Base-by-base conservation (phyloP, 83 land plant genomes). In the Diphasiastrum complanatum region DNA sequence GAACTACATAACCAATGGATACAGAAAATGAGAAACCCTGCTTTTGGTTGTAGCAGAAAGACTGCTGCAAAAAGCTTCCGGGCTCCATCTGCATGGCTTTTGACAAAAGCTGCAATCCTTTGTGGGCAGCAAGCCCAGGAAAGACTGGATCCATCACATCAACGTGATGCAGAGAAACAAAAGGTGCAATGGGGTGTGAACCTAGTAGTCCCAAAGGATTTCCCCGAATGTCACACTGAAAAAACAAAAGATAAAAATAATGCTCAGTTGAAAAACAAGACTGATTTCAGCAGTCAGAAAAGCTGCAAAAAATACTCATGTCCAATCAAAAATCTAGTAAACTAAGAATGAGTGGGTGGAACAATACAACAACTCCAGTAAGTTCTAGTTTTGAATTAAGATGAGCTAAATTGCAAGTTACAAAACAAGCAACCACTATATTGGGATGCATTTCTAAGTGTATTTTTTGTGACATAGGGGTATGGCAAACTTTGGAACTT, bases 131-230 rank as follows among this genome's bases (percentile, higher is more conserved):
- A 28, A 22, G 58, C n/a, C 16, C 6, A 6, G 58, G 58, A n/a
- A 54, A 54, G 5, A 28, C 29, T 6, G 58, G 58, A 54, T 54
- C 58, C 58, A 54, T 26, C 4, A 25, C 58, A 25, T 54, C 58
- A 54, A 54, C 5, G 33, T 54, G 58, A 28, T 54, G 58, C 58
- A 54, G n/a, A 25, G 58, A 54, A 14, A 54, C 58, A n/a, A 54
- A 54, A 23, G 58, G 58, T 23, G 58, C 33, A 18, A 54, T 54
- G 4, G 58, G 58, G 29, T 54, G 58, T 18, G 58, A 28, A 25
- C 34, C 25, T 28, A 54, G 33, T 8, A 54, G 6, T 5, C 58
- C 58, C 29, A 54, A 6, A 14, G 58, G 34, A 28, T 54, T 54
- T 8, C 58, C 58, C 24, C n/a, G n/a, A 25, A 54, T 54, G n/a